These are phyloP conservation scores for Debaryomycetaceae sp. DNA, from an alignment of 1,139 yeast genomes.

Conservation along the genomic window DNA sequence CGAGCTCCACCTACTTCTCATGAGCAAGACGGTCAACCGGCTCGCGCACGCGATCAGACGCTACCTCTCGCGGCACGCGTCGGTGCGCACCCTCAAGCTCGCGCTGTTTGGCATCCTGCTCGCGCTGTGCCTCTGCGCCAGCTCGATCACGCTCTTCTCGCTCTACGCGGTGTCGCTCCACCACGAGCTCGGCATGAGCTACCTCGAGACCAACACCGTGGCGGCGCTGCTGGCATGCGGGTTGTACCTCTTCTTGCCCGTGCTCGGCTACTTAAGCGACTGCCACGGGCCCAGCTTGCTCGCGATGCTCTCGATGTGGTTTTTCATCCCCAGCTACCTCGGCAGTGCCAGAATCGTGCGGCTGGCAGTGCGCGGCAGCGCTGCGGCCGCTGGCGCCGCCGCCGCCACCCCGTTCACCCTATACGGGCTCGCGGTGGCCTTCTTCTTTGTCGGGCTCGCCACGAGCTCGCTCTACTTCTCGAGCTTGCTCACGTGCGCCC, in stretches of 20 bases:
- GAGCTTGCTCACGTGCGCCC: constrained; percentile 78
- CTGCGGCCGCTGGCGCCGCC: constrained; percentile 1
- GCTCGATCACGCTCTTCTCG: constrained; percentile 77
- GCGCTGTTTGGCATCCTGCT: constrained; percentile 37
- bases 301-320: constrained; percentile 56
- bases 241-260: constrained; percentile 79
- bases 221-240: constrained; percentile 77
- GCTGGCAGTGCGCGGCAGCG: constrained; percentile 1
- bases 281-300: constrained; percentile 76
- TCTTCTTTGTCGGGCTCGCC: constrained; percentile 66
- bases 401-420: constrained; percentile 1
- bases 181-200: constrained; percentile 51
- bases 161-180: constrained; percentile 73
- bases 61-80: constrained; percentile 21
- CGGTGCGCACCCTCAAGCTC: constrained; percentile 23
- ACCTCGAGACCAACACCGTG: constrained; percentile 70
- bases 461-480: constrained; percentile 79
- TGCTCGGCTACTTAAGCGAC: constrained; percentile 81
- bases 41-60: constrained; percentile 17
- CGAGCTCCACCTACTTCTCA: no score
- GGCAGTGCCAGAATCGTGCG: constrained; percentile 23
- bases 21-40: constrained; percentile 8
- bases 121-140: constrained; percentile 67
- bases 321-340: constrained; percentile 73
- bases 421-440: constrained; percentile 18